Percentiles rank a stretch among this genome's conserved stretches.
phyloP scores from a whole-genome alignment of 163 green algal species.

The Scenedesmus sp. region DNA sequence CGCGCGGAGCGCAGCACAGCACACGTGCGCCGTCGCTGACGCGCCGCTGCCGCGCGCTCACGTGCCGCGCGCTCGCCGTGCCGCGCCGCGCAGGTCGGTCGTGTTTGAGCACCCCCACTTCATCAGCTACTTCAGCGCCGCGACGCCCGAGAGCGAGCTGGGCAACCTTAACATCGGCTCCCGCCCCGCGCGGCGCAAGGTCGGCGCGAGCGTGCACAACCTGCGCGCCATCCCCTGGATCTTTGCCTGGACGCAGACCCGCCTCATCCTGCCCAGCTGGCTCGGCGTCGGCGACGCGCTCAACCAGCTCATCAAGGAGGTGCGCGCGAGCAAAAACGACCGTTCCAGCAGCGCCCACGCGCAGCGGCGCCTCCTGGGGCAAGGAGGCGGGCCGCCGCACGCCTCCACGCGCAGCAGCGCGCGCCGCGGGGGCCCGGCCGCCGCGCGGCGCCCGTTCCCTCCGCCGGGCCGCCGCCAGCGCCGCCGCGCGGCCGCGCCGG shows the following conservation, averaged over 20 bases:
- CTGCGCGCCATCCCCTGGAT: constrained; percentile 96
- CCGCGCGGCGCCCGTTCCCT: too few relatives aligned
- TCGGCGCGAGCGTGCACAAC: constrained; percentile 61
- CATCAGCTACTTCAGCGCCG: constrained; percentile 87
- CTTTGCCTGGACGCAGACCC: constrained; percentile 93
- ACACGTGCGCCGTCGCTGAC: neutral
- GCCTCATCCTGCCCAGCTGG: constrained; percentile 91
- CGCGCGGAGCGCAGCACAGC: neutral
- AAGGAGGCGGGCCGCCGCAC: neutral
- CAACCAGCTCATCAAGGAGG: constrained; percentile 59
- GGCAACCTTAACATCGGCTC: constrained; percentile 93
- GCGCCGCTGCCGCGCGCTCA: neutral
- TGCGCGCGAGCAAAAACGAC: too few relatives aligned
- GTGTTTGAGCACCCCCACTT: constrained; percentile 88
- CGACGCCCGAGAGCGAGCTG: constrained; percentile 90
- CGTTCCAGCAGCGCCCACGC: too few relatives aligned
- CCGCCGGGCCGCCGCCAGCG: too few relatives aligned
- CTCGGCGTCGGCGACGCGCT: constrained; percentile 90
- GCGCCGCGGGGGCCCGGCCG: too few relatives aligned
- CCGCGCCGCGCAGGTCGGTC: constrained; percentile 51
- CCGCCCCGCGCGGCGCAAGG: constrained; percentile 53
- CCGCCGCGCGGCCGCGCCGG: too few relatives aligned
- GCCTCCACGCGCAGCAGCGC: neutral
- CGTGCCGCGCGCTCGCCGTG: neutral
- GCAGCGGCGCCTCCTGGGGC: neutral